A percentile compares a stretch with the other conserved stretches of the same genome.
phyloP scores from a whole-genome alignment of 129 eudicot species.

The Lonicera japonica region DNA sequence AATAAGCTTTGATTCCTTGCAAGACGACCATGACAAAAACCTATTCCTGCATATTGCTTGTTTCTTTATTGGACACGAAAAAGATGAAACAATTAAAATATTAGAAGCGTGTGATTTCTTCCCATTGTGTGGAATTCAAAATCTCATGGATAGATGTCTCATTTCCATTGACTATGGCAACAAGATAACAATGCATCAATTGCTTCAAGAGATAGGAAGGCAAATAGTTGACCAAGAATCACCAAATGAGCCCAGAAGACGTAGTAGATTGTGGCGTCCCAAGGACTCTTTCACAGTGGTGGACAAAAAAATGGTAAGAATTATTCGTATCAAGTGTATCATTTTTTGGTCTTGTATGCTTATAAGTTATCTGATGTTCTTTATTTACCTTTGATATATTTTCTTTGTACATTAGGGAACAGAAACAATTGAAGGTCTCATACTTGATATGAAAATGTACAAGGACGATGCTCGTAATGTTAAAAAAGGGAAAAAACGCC shows the following conservation, averaged over 20 bases:
- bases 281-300: slow-evolving; percentile 25
- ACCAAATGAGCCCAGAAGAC: slow-evolving; percentile 2
- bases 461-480: neutral
- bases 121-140: slow-evolving; percentile 18
- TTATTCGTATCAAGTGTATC: neutral
- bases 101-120: slow-evolving; percentile 15
- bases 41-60: slow-evolving; percentile 38
- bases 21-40: slow-evolving; percentile 7
- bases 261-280: slow-evolving; percentile 25
- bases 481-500: neutral
- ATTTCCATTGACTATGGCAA: neutral
- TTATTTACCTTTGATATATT: neutral
- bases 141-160: slow-evolving; percentile 26
- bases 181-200: slow-evolving; percentile 25
- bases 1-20: slow-evolving; percentile 17
- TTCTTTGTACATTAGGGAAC: slow-evolving; percentile 21
- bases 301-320: slow-evolving; percentile 20
- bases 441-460: slow-evolving; percentile 15
- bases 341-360: neutral
- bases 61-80: slow-evolving; percentile 21
- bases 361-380: neutral
- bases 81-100: slow-evolving; percentile 12
- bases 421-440: slow-evolving; percentile 20
- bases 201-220: slow-evolving; percentile 28
- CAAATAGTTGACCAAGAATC: slow-evolving; percentile 22